Percentiles rank a stretch among this genome's conserved stretches.
phyloP scores from a whole-genome alignment of 2,329 filamentous ascomycete genomes.

The Chaetomium strumarium region DNA sequence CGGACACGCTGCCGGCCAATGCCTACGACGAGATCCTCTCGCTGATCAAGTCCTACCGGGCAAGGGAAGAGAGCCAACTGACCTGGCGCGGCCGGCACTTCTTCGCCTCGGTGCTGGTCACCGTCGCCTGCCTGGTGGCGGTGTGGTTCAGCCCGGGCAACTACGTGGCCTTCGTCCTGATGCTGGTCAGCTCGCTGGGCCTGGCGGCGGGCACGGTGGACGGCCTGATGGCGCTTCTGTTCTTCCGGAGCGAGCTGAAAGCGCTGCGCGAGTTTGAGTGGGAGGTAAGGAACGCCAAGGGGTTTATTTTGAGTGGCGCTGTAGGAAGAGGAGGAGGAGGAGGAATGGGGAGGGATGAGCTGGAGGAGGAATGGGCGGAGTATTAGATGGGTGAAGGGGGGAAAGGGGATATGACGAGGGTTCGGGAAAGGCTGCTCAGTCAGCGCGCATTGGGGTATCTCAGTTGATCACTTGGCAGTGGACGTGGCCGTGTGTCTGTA shows the following conservation, averaged over 20 bases:
- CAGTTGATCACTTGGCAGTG: too few species aligned
- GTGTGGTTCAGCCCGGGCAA: constrained; percentile 80
- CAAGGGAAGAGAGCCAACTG: constrained; percentile 66
- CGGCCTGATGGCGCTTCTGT: constrained; percentile 79
- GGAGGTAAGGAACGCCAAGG: constrained; percentile 71
- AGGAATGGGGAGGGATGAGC: background rate
- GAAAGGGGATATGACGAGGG: background rate
- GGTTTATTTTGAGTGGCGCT: constrained; percentile 17
- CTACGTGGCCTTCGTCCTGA: constrained; percentile 73
- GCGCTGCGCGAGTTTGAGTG: constrained; percentile 87
- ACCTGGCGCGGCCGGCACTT: constrained; percentile 71
- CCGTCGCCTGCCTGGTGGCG: constrained; percentile 69
- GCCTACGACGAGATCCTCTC: constrained; percentile 62
- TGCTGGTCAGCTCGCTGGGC: constrained; percentile 72
- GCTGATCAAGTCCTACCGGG: constrained; percentile 62
- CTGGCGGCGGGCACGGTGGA: constrained; percentile 73
- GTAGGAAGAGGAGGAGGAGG: background rate
- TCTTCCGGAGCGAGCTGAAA: constrained; percentile 77
- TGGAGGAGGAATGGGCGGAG: background rate
- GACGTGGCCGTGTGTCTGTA: too few species aligned
- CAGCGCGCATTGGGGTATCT: too few species aligned
- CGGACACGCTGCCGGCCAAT: constrained; percentile 19
- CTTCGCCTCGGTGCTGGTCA: constrained; percentile 56
- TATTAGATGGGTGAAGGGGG: too few species aligned
- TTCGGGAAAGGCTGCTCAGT: too few species aligned